phyloP scores from a whole-genome alignment of 306 rosid genomes.

The Corylus americana region DNA sequence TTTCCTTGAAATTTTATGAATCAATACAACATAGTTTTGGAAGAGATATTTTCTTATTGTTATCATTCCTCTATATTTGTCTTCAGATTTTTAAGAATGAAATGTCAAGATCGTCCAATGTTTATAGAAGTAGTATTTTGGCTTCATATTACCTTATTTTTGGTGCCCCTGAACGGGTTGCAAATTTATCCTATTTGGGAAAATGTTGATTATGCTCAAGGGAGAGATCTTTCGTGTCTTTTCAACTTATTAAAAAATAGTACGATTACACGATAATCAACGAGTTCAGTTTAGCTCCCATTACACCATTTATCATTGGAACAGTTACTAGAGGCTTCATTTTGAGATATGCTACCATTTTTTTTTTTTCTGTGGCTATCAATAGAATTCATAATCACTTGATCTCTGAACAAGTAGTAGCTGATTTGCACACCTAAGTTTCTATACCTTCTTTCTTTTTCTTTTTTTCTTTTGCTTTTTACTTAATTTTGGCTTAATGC shows the following conservation, averaged over 20 bases:
- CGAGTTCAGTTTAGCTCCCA: background rate
- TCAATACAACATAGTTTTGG: slow-evolving; percentile 13
- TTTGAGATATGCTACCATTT: slow-evolving; percentile 1
- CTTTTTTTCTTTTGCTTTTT: slow-evolving; percentile 7
- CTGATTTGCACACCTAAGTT: background rate
- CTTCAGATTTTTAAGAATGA: slow-evolving; percentile 3
- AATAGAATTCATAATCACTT: background rate
- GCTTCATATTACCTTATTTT: background rate
- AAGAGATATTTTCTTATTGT: slow-evolving; percentile 1
- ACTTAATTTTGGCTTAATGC: slow-evolving; percentile 1
- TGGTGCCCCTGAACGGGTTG: background rate
- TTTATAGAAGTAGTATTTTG: background rate
- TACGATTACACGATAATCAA: background rate
- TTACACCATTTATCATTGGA: background rate
- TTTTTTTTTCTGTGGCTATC: background rate
- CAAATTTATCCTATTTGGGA: background rate
- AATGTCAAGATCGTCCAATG: slow-evolving; percentile 9
- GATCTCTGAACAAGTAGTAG: background rate
- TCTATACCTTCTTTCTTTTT: background rate
- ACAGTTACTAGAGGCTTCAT: background rate
- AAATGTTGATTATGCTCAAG: background rate
- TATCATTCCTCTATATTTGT: background rate
- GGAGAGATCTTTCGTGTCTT: background rate
- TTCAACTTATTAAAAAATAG: background rate
- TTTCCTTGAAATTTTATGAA: slow-evolving; percentile 20